Evolutionary conservation across 768 basidiomycete species (phyloP).

Genomic region (Psilocybe cubensis): DNA sequence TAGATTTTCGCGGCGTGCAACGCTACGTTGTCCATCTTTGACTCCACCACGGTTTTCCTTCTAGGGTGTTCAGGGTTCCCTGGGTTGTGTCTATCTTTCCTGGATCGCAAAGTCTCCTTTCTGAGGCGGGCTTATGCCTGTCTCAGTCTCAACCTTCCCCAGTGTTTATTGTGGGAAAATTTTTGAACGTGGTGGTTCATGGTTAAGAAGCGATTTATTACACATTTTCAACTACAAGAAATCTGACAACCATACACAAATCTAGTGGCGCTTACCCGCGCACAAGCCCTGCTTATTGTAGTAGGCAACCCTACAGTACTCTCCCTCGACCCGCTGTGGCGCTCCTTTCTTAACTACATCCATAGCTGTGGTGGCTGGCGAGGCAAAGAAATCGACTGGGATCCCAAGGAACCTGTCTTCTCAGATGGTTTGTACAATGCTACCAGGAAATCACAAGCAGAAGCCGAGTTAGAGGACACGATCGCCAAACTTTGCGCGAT

Average conservation of each 20-base stretch:
- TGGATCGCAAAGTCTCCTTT: no score
- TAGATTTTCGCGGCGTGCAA: no score
- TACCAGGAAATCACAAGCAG: conserved; percentile 27
- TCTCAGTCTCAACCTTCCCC: no score
- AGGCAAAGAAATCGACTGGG: conserved; percentile 41
- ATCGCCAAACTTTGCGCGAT: conserved; percentile 34
- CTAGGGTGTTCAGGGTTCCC: no score
- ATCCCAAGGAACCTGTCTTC: conserved; percentile 34
- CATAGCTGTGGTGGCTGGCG: conserved; percentile 53
- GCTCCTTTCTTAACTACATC: conserved; percentile 61
- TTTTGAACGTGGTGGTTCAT: no score
- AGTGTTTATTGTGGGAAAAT: no score
- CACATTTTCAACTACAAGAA: not conserved
- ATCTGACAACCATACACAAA: not conserved
- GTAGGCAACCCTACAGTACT: conserved; percentile 64
- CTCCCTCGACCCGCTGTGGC: conserved; percentile 62
- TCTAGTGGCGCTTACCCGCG: conserved; percentile 72
- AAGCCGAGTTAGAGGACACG: conserved; percentile 41
- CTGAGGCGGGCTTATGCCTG: no score
- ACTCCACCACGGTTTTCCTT: no score
- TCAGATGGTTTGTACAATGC: conserved; percentile 34
- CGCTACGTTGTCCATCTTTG: no score
- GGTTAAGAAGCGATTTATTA: no score
- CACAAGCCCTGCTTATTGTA: conserved; percentile 64
- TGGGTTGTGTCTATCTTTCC: no score